phyloP scores from a whole-genome alignment of 2,329 filamentous ascomycete genomes.

The Dactylellina cionopaga region DNA sequence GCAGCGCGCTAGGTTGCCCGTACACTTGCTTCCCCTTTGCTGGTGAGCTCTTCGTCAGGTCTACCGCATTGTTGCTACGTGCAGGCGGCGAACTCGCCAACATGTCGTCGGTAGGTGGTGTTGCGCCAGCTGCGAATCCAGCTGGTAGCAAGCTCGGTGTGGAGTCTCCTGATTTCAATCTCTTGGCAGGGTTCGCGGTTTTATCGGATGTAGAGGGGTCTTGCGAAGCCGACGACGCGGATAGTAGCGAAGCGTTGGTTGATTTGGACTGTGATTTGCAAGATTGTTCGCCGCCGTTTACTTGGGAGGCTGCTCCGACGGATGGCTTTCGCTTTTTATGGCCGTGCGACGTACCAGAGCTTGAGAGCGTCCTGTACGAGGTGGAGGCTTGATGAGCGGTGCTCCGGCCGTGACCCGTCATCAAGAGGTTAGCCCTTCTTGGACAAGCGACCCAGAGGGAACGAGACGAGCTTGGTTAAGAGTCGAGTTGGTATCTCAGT shows the following conservation, averaged over 20 bases:
- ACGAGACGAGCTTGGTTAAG: neutral
- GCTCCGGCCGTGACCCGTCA: conserved; percentile 41
- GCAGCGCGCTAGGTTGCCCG: conserved; percentile 32
- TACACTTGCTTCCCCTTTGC: conserved; percentile 23
- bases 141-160: conserved; percentile 15
- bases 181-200: conserved; percentile 34
- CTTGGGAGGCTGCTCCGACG: conserved; percentile 11
- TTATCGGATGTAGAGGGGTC: conserved; percentile 12
- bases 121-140: conserved; percentile 13
- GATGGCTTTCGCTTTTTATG: conserved; percentile 50
- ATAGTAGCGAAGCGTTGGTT: conserved; percentile 6
- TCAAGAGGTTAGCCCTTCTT: conserved; percentile 39
- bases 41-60: conserved; percentile 26
- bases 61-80: conserved; percentile 24
- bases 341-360: conserved; percentile 16
- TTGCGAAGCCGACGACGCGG: conserved; percentile 3
- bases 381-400: conserved; percentile 42
- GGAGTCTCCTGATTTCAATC: conserved; percentile 46
- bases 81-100: conserved; percentile 44
- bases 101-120: conserved; percentile 23
- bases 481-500: neutral
- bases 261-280: conserved; percentile 18
- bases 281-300: conserved; percentile 28
- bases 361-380: conserved; percentile 31
- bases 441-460: conserved; percentile 18